Evolutionary conservation across 2,329 filamentous ascomycete genomes (phyloP).

Genomic region (Pochonia chlamydosporia): DNA sequence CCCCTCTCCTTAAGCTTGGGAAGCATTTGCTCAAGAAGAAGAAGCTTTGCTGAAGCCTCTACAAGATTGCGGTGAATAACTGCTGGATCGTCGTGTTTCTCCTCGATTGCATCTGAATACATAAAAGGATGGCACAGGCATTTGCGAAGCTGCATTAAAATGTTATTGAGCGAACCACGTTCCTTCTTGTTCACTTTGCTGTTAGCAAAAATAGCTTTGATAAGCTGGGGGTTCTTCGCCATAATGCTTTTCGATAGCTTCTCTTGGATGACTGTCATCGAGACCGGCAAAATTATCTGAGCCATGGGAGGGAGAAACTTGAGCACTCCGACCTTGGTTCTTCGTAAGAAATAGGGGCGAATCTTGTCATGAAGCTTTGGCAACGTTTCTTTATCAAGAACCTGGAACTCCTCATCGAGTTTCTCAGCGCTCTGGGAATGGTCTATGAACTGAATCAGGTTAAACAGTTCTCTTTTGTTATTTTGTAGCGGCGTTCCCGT

Average conservation of each 20-base stretch:
- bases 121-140: constrained; percentile 95
- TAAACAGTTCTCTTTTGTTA: constrained; percentile 91
- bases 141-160: constrained; percentile 90
- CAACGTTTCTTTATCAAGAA: constrained; percentile 80
- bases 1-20: constrained; percentile 81
- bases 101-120: constrained; percentile 86
- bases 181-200: constrained; percentile 63
- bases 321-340: constrained; percentile 86
- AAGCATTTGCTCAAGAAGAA: constrained; percentile 77
- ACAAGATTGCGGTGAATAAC: constrained; percentile 75
- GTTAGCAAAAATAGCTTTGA: constrained; percentile 77
- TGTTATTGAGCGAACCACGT: constrained; percentile 81
- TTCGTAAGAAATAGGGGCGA: constrained; percentile 61
- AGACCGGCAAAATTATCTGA: constrained; percentile 93
- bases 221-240: constrained; percentile 81
- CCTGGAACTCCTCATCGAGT: constrained; percentile 68
- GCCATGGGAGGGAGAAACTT: constrained; percentile 90
- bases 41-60: constrained; percentile 84
- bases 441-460: constrained; percentile 92
- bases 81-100: constrained; percentile 57
- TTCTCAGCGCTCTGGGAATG: constrained; percentile 59
- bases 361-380: constrained; percentile 77
- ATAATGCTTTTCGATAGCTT: constrained; percentile 92
- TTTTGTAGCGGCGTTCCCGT: constrained; percentile 94
- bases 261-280: constrained; percentile 90